Evolutionary conservation across 2,329 filamentous ascomycete genomes (phyloP), one percentile per base, ranked within the genome.

Genomic region (Talaromyces sp.): DNA sequence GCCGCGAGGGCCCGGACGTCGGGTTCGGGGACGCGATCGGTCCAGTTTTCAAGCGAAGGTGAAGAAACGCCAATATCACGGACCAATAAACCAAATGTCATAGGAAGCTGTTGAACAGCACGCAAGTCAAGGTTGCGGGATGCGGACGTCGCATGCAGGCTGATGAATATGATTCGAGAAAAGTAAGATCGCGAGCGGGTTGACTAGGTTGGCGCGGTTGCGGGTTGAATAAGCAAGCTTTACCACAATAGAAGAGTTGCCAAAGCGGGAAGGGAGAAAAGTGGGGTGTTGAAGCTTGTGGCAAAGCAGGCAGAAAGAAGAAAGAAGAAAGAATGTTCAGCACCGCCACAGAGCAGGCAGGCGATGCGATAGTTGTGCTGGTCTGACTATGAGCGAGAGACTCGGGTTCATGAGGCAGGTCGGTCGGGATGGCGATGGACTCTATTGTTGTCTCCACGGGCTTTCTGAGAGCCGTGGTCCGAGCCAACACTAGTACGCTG

Each of bases 1-100:
- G 65, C 66, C 64, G 69, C 67, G 67, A 65, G 67, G 65, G 66
- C 63, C 65, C 45, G 40, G 62, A 64, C 64, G 64, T 67, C 70
- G 69, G 69, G 70, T 70, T 65, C 63, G 62, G 60, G 60, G 61
- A 65, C 67, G 68, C 70, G 63, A 57, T 60, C 48, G 63, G 61
- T 57, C 37, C 39, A 48, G 33, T 19, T 51, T 15, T 15, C 22
- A 48, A 13, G 37, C 58, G 52, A 56, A 45, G 61, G 56, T 61
- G 61, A 62, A 3, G 25, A 58, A 45, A 45, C 50, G 60, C 45
- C 61, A 57, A 40, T 43, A 36, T 7, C 15, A 33, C 36, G 37
- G 35, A 45, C 28, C 19, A 31, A n/a, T 8, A n/a, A 51, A 8
- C n/a, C n/a, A n/a, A n/a, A n/a, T n/a, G n/a, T n/a, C n/a, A 28